These are phyloP conservation scores for Verticillium dahliae DNA, from an alignment of 2,329 filamentous ascomycete genomes.

Conservation along the genomic window DNA sequence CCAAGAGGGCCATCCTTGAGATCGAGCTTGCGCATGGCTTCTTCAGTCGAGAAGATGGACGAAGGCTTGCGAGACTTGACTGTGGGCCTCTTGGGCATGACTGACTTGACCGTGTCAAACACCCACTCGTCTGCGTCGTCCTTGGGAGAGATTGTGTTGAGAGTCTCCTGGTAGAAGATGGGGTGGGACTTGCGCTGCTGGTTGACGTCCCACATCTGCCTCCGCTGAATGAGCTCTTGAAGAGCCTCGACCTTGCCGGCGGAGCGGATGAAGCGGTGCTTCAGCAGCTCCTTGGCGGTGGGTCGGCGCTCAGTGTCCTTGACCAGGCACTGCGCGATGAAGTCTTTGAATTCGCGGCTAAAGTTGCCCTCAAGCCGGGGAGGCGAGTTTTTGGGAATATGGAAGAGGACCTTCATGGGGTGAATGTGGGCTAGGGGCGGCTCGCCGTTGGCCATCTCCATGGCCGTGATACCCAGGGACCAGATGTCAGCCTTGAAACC, in stretches of 20 bases:
- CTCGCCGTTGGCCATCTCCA: slow-evolving; percentile 83
- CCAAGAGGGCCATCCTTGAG: slow-evolving; percentile 55
- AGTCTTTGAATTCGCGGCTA: slow-evolving; percentile 89
- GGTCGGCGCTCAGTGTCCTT: slow-evolving; percentile 85
- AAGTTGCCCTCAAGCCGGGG: slow-evolving; percentile 81
- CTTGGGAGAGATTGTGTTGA: slow-evolving; percentile 62
- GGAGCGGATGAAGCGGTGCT: slow-evolving; percentile 79
- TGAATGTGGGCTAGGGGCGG: slow-evolving; percentile 82
- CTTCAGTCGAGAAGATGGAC: slow-evolving; percentile 51
- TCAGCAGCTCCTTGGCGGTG: slow-evolving; percentile 78
- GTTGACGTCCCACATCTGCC: slow-evolving; percentile 74
- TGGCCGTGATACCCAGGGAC: slow-evolving; percentile 86
- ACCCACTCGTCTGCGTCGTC: slow-evolving; percentile 83
- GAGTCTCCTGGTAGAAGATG: slow-evolving; percentile 89
- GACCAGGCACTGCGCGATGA: slow-evolving; percentile 80
- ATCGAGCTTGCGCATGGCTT: slow-evolving; percentile 53
- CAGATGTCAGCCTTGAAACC: slow-evolving; percentile 92
- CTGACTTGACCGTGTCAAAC: slow-evolving; percentile 86
- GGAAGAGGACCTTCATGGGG: slow-evolving; percentile 89
- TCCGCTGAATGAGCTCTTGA: slow-evolving; percentile 78
- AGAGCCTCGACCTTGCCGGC: slow-evolving; percentile 85
- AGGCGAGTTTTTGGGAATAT: slow-evolving; percentile 82
- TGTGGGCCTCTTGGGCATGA: slow-evolving; percentile 49
- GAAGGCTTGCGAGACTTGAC: slow-evolving; percentile 50
- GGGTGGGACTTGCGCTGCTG: slow-evolving; percentile 62